Conservation (phyloP, 352 stramenopile species). For the Phytophthora niederhauseri region DNA sequence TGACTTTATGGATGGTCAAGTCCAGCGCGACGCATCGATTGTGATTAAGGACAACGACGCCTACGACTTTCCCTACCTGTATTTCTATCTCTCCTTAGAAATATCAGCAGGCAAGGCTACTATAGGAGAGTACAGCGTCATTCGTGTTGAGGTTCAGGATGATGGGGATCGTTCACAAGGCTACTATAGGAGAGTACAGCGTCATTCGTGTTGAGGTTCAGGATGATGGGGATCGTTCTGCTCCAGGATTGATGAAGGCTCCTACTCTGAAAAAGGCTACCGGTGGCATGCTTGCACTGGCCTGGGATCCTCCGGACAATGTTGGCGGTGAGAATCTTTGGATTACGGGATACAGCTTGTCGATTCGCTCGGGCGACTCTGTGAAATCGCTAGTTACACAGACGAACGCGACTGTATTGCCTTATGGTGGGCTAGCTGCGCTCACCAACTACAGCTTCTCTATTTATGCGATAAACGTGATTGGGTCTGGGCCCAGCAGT, state of each 20-base stretch:
- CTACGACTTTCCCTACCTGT: constrained; percentile 58
- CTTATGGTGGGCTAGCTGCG: constrained; percentile 32
- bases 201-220: constrained; percentile 42
- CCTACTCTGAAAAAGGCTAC: constrained; percentile 35
- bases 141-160: constrained; percentile 49
- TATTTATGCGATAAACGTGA: constrained; percentile 47
- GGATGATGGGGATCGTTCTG: constrained; percentile 59
- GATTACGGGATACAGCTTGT: constrained; percentile 50
- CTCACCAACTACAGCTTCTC: constrained; percentile 42
- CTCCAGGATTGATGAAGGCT: constrained; percentile 36
- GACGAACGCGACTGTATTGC: constrained; percentile 43
- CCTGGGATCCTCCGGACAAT: constrained; percentile 56
- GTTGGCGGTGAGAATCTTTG: constrained; percentile 40
- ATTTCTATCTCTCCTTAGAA: constrained; percentile 43
- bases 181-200: too few relatives aligned
- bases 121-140: constrained; percentile 35
- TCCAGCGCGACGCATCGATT: constrained; percentile 29
- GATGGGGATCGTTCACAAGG: constrained; percentile 62
- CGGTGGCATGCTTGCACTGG: constrained; percentile 49
- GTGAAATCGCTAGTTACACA: constrained; percentile 26
- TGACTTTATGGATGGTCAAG: constrained; percentile 45
- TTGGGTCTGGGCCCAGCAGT: constrained; percentile 37
- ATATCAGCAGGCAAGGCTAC: constrained; percentile 33
- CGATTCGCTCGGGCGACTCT: constrained; percentile 14
- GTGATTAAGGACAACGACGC: constrained; percentile 48